phyloP scores from a whole-genome alignment of 106 monocot genomes.

The Dendrobium nobile region DNA sequence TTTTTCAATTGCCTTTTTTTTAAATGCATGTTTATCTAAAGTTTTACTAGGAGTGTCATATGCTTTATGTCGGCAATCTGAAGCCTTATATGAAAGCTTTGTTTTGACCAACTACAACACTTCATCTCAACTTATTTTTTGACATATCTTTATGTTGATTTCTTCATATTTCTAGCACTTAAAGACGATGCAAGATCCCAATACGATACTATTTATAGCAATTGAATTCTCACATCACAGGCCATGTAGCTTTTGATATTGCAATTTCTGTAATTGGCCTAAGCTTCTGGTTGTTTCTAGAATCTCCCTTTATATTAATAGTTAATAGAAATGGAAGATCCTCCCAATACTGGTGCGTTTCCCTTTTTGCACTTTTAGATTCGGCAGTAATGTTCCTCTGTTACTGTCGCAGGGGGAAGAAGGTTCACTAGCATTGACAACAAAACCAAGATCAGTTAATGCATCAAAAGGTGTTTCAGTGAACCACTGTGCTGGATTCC shows the following conservation, averaged over 20 bases:
- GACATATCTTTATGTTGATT: background rate
- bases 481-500: constrained; percentile 88
- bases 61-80: background rate
- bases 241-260: background rate
- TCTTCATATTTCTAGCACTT: background rate
- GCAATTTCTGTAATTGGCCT: background rate
- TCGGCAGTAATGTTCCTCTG: background rate
- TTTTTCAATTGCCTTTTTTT: background rate
- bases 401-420: constrained; percentile 70
- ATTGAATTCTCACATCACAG: background rate
- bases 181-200: background rate
- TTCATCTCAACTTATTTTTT: background rate
- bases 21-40: background rate
- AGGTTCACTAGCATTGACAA: constrained; percentile 93
- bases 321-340: background rate
- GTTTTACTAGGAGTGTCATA: background rate
- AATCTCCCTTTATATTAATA: background rate
- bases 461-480: constrained; percentile 96
- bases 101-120: background rate
- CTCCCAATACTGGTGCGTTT: background rate
- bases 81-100: background rate
- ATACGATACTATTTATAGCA: background rate
- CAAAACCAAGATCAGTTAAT: constrained; percentile 61
- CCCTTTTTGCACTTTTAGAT: too few species aligned
- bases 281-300: background rate